Evolutionary conservation across 176 grass and related monocot genomes (phyloP).

Genomic region (Hsuehochloa calcarea): DNA sequence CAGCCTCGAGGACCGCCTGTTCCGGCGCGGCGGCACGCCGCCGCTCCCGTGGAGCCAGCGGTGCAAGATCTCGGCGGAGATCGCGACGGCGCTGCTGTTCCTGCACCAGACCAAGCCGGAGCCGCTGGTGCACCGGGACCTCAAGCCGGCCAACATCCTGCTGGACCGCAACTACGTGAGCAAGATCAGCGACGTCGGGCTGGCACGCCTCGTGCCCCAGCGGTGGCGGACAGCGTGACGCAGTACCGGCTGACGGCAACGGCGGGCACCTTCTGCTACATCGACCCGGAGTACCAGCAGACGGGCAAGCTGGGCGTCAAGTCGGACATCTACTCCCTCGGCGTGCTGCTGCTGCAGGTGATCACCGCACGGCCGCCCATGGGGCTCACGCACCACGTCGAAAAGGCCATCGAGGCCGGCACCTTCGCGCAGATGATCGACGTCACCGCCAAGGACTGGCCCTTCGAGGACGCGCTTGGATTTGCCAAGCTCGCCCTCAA

Average conservation of each 20-base stretch:
- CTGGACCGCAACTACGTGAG: slow-evolving; percentile 92
- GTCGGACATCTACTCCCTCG: slow-evolving; percentile 93
- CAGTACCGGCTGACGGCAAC: slow-evolving; percentile 87
- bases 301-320: slow-evolving; percentile 84
- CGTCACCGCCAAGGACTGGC: slow-evolving; percentile 72
- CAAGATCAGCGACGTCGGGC: slow-evolving; percentile 97
- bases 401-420: slow-evolving; percentile 70
- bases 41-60: slow-evolving; percentile 65
- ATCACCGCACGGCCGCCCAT: slow-evolving; percentile 72
- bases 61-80: slow-evolving; percentile 77
- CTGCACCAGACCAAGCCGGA: slow-evolving; percentile 88
- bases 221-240: slow-evolving; percentile 76
- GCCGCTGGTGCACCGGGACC: slow-evolving; percentile 90
- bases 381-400: slow-evolving; percentile 85
- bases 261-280: slow-evolving; percentile 95
- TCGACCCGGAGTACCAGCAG: slow-evolving; percentile 99
- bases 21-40: slow-evolving; percentile 57
- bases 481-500: slow-evolving; percentile 78
- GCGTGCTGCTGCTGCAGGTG: slow-evolving; percentile 88
- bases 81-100: slow-evolving; percentile 78
- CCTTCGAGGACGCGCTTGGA: slow-evolving; percentile 61
- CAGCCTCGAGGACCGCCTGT: slow-evolving; percentile 87
- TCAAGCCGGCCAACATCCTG: slow-evolving; percentile 90
- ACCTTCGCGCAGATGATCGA: slow-evolving; percentile 76
- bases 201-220: slow-evolving; percentile 76